Conservation (phyloP, 495 filamentous ascomycete species). For the Tetracladium marchalianum region DNA sequence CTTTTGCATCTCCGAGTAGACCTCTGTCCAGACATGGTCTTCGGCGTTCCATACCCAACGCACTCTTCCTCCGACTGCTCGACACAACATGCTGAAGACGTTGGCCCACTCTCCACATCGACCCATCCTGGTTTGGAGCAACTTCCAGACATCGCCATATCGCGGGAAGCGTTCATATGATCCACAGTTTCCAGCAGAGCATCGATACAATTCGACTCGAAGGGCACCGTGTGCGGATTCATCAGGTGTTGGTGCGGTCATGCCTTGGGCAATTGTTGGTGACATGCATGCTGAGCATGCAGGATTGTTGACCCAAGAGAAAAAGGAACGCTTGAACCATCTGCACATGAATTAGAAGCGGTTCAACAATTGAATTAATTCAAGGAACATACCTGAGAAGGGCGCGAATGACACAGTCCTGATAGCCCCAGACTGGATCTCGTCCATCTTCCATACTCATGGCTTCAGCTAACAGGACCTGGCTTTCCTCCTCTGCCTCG, state of each 20-base stretch:
- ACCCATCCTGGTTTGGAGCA: conserved; percentile 76
- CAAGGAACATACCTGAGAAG: conserved; percentile 55
- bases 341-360: conserved; percentile 32
- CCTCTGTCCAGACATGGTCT: conserved; percentile 95
- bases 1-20: conserved; percentile 88
- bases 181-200: conserved; percentile 59
- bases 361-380: not conserved
- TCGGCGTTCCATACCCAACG: conserved; percentile 98
- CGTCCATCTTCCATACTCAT: conserved; percentile 66
- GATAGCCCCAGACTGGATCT: conserved; percentile 92
- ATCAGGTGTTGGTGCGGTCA: conserved; percentile 75
- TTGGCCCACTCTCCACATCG: conserved; percentile 95
- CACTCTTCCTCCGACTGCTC: conserved; percentile 81
- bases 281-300: conserved; percentile 68
- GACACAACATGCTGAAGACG: conserved; percentile 97
- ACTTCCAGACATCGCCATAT: conserved; percentile 91
- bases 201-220: conserved; percentile 82
- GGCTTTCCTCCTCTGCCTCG: conserved; percentile 86
- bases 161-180: conserved; percentile 83
- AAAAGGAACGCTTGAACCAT: conserved; percentile 95
- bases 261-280: conserved; percentile 74
- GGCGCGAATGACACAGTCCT: conserved; percentile 91
- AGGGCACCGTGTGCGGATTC: conserved; percentile 80
- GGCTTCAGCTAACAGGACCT: conserved; percentile 78
- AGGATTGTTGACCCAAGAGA: conserved; percentile 94